Evolutionary conservation across 345 rosid species (phyloP), one percentile per base, ranked within the genome.

Genomic region (Dipteronia sinensis): DNA sequence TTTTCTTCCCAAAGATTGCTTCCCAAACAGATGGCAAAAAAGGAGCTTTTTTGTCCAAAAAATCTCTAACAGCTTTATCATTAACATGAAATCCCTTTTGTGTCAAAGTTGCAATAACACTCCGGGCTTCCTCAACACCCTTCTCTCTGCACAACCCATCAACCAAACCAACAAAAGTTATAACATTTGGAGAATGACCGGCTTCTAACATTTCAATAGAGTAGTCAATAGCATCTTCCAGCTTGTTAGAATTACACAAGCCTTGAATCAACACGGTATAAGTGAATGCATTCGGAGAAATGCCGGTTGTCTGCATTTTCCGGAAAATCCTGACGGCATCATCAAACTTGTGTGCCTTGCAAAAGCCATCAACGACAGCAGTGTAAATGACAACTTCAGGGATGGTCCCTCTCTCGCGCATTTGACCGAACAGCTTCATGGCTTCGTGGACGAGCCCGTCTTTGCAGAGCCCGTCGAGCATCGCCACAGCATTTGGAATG

Each of bases 391-490:
- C 97, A 53, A 92, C 92, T 67, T 96, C 99, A 13, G 99, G 99
- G 71, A 92, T 90, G 3, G 95, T 86, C 63, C 97, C 97, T 78
- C 87, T 92, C 78, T 94, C 95, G 7, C 97, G 91, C 92, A 96
- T 92, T 74, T 74, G 56, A 40, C 88, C 91, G 25, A 96, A 96
- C 44, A 94, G 95, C 78, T 94, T 91, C 97, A 96, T 87, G 17
- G 99, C 98, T 76, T 92, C 98, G 20, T 90, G 94, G 29, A 90
- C 85, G 38, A 96, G 94, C 9, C 99, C 97, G 72, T 96, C 97
- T 81, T 92, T 96, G 87, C 97, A 96, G 20, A 92, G 91, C 3
- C 99, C 98, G 67, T 96, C 99, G 25, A 96, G 97, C 98, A 96
- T 96, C 13, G 97, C 90, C 3, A 94, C 98, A 0, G 98, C 98